These are phyloP conservation scores for Ganoderma multipileum DNA, from an alignment of 1,284 basidiomycete genomes.

Conservation along the genomic window DNA sequence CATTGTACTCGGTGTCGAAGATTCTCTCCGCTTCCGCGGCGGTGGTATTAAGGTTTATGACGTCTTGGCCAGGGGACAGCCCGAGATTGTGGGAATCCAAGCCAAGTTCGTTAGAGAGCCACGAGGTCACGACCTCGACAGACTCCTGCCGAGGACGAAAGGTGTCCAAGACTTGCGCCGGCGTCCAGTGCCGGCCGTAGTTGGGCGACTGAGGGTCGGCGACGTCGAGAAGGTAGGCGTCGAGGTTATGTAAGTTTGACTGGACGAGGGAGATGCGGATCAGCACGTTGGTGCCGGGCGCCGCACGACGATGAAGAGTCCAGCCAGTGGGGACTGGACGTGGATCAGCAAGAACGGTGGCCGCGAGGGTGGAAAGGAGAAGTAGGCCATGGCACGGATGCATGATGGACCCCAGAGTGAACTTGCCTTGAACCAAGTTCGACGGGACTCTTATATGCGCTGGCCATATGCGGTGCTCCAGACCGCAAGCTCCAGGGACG, in stretches of 20 bases:
- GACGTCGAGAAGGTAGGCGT: constrained; percentile 49
- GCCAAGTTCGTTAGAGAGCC: constrained; percentile 35
- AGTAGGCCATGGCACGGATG: background rate
- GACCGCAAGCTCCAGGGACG: background rate
- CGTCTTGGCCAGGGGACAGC: constrained; percentile 43
- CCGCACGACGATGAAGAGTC: constrained; percentile 18
- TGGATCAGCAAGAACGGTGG: background rate
- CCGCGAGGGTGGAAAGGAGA: background rate
- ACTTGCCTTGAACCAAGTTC: background rate
- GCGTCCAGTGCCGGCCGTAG: constrained; percentile 52
- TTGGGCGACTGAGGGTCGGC: constrained; percentile 49
- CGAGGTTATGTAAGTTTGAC: constrained; percentile 48
- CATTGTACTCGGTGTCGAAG: constrained; percentile 50
- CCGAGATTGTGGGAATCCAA: constrained; percentile 40
- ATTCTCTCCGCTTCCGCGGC: constrained; percentile 52
- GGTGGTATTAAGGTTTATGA: constrained; percentile 51
- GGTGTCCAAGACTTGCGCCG: constrained; percentile 42
- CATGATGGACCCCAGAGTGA: background rate
- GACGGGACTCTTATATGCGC: background rate
- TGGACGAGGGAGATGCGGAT: constrained; percentile 47
- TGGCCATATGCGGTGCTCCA: background rate
- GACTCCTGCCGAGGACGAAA: constrained; percentile 52
- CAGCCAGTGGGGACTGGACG: constrained; percentile 5
- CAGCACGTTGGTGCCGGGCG: background rate
- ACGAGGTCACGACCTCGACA: constrained; percentile 43